Base-by-base conservation (phyloP, 805 yeast species). In the Wickerhamiella siamensis region DNA sequence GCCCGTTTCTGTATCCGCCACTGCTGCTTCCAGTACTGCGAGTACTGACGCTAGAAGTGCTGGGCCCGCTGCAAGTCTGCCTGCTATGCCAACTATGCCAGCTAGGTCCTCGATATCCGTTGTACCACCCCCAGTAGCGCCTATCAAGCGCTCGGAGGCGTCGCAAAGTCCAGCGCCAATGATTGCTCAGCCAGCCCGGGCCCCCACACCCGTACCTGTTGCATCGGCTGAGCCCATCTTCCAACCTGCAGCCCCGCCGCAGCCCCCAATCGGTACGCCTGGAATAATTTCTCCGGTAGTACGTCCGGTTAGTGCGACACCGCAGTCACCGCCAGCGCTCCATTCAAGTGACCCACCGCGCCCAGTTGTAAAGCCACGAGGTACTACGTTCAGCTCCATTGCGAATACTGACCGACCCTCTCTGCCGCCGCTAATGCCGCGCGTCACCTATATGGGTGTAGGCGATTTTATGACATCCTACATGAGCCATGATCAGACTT, bases 341-440 rank as follows among this genome's bases (percentile, higher is more conserved):
- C 15, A n/a, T 8, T 24, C 29, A 6, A 12, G 10, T 24, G 29
- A 36, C 31, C 27, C 40, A 3, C 39, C 44, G 33, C 42, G 46
- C 6, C 48, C 48, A 6, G 39, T 43, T 6, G 44, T 46, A 21
- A 36, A 42, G 18, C 46, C 46, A 4, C 46, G 46, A 20, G 38
- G 42, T 1, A 31, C 41, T 4, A 29, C 40, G 21, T 24, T 46
- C 22, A 38, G 47, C 14, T 32, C 42, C 5, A 37, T 43, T 19
- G 33, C 41, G 19, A 40, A 32, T 15, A 27, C 39, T 18, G 44
- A 41, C 15, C 36, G 29, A 12, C 46, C 45, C 14, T 39, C 43
- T 14, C 35, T 43, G 15, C 47, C 49, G 5, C 38, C 42, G 12
- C 47, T 42, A 8, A 29, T 41, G 5, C 41, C 49, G 16, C 36